phyloP scores from a whole-genome alignment of 2,329 filamentous ascomycete genomes.

The Colletotrichum liriopes region DNA sequence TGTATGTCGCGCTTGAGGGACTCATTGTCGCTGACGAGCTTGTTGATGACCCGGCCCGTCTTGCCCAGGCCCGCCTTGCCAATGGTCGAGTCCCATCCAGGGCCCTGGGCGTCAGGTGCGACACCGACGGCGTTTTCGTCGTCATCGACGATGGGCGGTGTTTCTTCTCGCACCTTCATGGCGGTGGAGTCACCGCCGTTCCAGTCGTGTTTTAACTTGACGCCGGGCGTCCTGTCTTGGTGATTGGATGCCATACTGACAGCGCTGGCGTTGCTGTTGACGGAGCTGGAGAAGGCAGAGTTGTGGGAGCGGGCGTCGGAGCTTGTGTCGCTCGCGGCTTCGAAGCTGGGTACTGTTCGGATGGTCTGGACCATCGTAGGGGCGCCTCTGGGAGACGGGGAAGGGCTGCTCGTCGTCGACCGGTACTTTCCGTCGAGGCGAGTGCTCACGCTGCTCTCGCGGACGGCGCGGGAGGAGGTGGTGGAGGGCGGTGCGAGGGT shows the following conservation, averaged over 20 bases:
- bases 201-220: slow-evolving; percentile 55
- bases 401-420: slow-evolving; percentile 45
- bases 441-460: slow-evolving; percentile 55
- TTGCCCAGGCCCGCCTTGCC: slow-evolving; percentile 81
- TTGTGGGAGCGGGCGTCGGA: slow-evolving; percentile 58
- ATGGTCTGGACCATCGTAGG: slow-evolving; percentile 64
- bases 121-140: slow-evolving; percentile 44
- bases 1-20: slow-evolving; percentile 81
- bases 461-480: slow-evolving; percentile 50
- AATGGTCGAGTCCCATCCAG: slow-evolving; percentile 76
- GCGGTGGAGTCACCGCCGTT: slow-evolving; percentile 26
- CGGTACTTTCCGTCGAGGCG: slow-evolving; percentile 48
- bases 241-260: slow-evolving; percentile 59
- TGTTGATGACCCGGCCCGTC: slow-evolving; percentile 85
- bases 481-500: slow-evolving; percentile 57
- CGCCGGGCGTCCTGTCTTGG: slow-evolving; percentile 51
- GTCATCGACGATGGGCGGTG: slow-evolving; percentile 31
- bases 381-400: slow-evolving; percentile 46
- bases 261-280: slow-evolving; percentile 68
- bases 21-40: slow-evolving; percentile 86
- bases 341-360: slow-evolving; percentile 70
- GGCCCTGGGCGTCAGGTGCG: slow-evolving; percentile 53
- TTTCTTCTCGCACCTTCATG: slow-evolving; percentile 35
- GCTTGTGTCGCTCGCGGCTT: slow-evolving; percentile 63
- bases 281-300: slow-evolving; percentile 70